Evolutionary conservation across 257 asterid species (phyloP).

Genomic region (Jacaranda mimosifolia): DNA sequence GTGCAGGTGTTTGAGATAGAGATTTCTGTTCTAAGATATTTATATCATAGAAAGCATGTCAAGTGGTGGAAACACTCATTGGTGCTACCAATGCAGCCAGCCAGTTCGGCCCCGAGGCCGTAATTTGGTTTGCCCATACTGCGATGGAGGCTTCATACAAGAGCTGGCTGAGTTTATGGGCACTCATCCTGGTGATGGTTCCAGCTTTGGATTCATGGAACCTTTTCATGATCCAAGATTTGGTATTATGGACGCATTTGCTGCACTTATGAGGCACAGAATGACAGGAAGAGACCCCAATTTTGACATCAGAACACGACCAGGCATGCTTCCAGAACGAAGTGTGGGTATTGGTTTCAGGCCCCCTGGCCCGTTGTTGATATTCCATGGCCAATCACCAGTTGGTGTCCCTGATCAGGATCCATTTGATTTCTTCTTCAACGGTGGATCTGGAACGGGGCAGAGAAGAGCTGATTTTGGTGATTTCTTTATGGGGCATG

Average conservation of each 20-base stretch:
- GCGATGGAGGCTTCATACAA: slow-evolving; percentile 83
- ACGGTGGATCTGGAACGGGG: slow-evolving; percentile 43
- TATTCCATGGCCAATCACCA: slow-evolving; percentile 55
- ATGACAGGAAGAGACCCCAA: slow-evolving; percentile 78
- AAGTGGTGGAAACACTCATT: slow-evolving; percentile 72
- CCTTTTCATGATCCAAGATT: slow-evolving; percentile 49
- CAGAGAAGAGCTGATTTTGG: slow-evolving; percentile 49
- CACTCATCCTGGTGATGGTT: slow-evolving; percentile 44
- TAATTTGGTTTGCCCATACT: slow-evolving; percentile 66
- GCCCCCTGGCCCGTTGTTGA: slow-evolving; percentile 62
- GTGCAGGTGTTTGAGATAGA: slow-evolving; percentile 31
- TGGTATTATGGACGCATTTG: slow-evolving; percentile 73
- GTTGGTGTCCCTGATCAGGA: slow-evolving; percentile 42
- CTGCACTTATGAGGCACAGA: slow-evolving; percentile 77
- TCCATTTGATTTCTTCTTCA: slow-evolving; percentile 49
- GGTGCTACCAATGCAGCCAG: slow-evolving; percentile 89
- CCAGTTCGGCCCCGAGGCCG: slow-evolving; percentile 62
- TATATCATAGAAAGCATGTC: slow-evolving; percentile 48
- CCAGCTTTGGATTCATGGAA: slow-evolving; percentile 47
- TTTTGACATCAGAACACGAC: slow-evolving; percentile 67
- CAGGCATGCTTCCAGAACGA: slow-evolving; percentile 56
- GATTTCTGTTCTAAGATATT: neutral
- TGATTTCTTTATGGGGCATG: slow-evolving; percentile 52
- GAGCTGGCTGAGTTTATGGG: slow-evolving; percentile 68
- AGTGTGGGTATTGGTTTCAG: slow-evolving; percentile 46